Evolutionary conservation across 2,329 filamentous ascomycete genomes (phyloP).

Genomic region (Metarhizium humberi): DNA sequence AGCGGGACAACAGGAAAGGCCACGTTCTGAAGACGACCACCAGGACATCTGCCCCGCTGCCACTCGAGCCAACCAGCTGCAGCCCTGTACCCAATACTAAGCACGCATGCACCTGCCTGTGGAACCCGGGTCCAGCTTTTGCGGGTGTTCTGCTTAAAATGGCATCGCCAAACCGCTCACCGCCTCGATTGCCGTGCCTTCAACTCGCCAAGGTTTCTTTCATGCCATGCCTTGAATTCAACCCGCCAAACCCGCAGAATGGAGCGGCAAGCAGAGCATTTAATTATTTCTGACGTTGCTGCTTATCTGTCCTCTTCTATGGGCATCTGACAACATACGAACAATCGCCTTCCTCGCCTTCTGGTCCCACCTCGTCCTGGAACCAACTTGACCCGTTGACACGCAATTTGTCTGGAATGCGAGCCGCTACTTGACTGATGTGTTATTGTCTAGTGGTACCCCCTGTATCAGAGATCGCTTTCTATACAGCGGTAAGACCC

Average conservation of each 20-base stretch:
- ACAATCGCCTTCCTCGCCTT: too few relatives aligned
- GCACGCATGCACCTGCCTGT: neutral
- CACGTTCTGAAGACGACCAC: too few relatives aligned
- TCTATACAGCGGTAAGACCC: neutral
- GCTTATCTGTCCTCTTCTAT: too few relatives aligned
- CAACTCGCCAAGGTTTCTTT: neutral
- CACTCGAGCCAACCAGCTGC: neutral
- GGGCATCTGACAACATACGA: too few relatives aligned
- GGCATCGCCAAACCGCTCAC: conserved; percentile 1
- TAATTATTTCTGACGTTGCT: neutral
- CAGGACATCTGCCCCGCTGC: too few relatives aligned
- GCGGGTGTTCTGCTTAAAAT: neutral
- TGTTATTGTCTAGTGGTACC: too few relatives aligned
- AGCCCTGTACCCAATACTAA: neutral
- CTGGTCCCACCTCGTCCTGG: too few relatives aligned
- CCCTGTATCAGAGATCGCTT: too few relatives aligned
- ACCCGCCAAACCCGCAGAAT: neutral
- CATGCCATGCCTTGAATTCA: neutral
- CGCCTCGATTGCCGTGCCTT: neutral
- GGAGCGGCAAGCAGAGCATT: neutral
- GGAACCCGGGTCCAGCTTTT: neutral
- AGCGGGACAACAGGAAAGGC: too few relatives aligned
- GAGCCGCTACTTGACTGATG: too few relatives aligned
- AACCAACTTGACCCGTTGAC: too few relatives aligned
- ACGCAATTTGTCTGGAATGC: neutral